Percentiles rank a stretch among this genome's conserved stretches.
Evolutionary conservation across 768 basidiomycete species (phyloP).

Genomic region (Lepiota venenata): DNA sequence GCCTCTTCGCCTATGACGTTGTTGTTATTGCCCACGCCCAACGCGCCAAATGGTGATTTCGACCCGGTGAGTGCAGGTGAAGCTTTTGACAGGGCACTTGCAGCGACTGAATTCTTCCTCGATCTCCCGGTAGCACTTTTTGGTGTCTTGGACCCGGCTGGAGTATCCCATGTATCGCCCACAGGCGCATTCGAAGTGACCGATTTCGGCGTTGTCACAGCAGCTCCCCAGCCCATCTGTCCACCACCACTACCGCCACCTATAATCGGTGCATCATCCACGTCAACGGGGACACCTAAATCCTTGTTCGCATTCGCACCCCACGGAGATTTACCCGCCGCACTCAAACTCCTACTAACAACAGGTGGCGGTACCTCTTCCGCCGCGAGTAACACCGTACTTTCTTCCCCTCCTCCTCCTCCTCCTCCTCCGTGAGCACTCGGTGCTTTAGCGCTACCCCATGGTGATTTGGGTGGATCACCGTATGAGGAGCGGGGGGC

Average conservation of each 20-base stretch:
- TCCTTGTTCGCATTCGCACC: not conserved
- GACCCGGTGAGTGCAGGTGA: conserved; percentile 22
- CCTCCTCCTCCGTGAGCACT: not conserved
- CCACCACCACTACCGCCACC: not conserved
- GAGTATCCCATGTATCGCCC: not conserved
- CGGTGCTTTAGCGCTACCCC: not conserved
- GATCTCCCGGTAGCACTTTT: not conserved
- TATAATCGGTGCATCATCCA: conserved; percentile 4
- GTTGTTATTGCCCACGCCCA: conserved; percentile 17
- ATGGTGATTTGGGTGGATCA: conserved; percentile 5
- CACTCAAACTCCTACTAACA: conserved; percentile 2
- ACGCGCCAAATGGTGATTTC: conserved; percentile 17
- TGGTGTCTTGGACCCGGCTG: not conserved
- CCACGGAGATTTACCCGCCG: not conserved
- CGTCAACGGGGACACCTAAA: not conserved
- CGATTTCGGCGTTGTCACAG: conserved; percentile 3
- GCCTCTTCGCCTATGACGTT: conserved; percentile 14
- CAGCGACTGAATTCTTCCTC: conserved; percentile 10
- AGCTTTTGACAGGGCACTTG: conserved; percentile 17
- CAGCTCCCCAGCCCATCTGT: not conserved
- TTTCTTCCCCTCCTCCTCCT: not conserved
- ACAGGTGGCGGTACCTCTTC: not conserved
- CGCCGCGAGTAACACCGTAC: not conserved
- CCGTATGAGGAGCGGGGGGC: conserved; percentile 3
- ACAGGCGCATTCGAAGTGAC: not conserved